phyloP scores from a whole-genome alignment of 2,329 filamentous ascomycete genomes.

The Colletotrichum sp. region DNA sequence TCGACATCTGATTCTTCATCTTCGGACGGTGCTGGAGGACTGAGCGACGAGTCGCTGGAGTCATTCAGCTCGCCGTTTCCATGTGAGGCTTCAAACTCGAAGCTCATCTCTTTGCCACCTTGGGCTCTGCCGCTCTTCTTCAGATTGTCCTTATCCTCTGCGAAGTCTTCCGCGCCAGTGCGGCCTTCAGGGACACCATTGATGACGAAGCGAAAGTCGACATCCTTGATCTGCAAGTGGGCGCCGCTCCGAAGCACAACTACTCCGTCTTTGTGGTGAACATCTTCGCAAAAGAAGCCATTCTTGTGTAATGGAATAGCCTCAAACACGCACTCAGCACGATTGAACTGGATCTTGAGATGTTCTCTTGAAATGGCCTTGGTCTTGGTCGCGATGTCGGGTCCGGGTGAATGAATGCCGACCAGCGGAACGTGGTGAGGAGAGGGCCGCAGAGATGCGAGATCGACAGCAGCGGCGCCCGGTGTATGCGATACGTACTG shows the following conservation, averaged over 20 bases:
- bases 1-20: constrained; percentile 36
- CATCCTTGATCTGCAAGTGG: constrained; percentile 74
- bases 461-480: constrained; percentile 63
- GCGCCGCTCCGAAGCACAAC: constrained; percentile 68
- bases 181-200: constrained; percentile 65
- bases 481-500: constrained; percentile 67
- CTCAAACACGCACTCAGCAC: constrained; percentile 67
- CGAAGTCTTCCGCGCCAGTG: constrained; percentile 62
- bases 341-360: constrained; percentile 74
- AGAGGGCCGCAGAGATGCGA: constrained; percentile 64
- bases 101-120: constrained; percentile 74
- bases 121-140: constrained; percentile 58
- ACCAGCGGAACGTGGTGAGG: constrained; percentile 69
- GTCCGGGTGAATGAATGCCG: constrained; percentile 73
- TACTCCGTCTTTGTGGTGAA: constrained; percentile 58
- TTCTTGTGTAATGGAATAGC: constrained; percentile 67
- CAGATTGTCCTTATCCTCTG: constrained; percentile 53
- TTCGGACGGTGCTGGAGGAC: constrained; percentile 45
- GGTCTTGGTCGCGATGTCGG: constrained; percentile 65
- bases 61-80: constrained; percentile 62
- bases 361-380: constrained; percentile 79
- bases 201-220: constrained; percentile 72
- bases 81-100: constrained; percentile 71
- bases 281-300: constrained; percentile 71
- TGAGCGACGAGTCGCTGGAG: constrained; percentile 57